Conservation (phyloP, 495 filamentous ascomycete species). For the Penicillium alfredii region DNA sequence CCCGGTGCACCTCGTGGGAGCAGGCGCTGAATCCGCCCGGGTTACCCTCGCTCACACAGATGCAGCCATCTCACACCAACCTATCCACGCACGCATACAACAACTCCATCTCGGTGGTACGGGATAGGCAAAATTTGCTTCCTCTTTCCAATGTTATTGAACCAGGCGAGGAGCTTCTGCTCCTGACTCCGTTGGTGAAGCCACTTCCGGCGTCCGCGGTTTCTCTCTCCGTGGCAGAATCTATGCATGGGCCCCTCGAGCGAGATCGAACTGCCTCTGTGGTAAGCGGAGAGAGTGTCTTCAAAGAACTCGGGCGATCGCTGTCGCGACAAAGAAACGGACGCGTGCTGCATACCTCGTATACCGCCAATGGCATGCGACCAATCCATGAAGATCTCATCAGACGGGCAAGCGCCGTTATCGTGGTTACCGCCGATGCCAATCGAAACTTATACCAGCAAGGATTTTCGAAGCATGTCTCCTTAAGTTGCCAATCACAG, state of each 20-base stretch:
- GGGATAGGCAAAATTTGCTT: conserved; percentile 72
- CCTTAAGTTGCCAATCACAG: conserved; percentile 84
- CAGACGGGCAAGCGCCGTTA: conserved; percentile 75
- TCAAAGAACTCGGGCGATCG: conserved; percentile 74
- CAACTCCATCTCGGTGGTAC: conserved; percentile 76
- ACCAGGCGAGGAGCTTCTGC: conserved; percentile 73
- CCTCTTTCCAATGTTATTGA: conserved; percentile 72
- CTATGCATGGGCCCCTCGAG: conserved; percentile 47
- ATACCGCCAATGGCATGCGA: conserved; percentile 82
- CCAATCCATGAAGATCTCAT: conserved; percentile 88
- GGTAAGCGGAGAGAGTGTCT: conserved; percentile 82
- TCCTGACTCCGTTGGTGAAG: conserved; percentile 80
- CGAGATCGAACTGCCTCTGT: conserved; percentile 60
- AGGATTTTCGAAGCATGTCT: conserved; percentile 85
- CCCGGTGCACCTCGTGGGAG: conserved; percentile 74
- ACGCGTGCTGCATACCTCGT: conserved; percentile 81
- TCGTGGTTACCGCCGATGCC: conserved; percentile 83
- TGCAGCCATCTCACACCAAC: conserved; percentile 71
- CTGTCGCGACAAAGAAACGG: conserved; percentile 75
- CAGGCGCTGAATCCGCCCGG: conserved; percentile 76
- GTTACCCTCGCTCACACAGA: conserved; percentile 60
- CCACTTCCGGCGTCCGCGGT: conserved; percentile 78
- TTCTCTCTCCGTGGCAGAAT: conserved; percentile 47
- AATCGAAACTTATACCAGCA: conserved; percentile 87
- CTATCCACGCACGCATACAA: conserved; percentile 81